Evolutionary conservation across 495 filamentous ascomycete species (phyloP).

Genomic region (Trichoderma erinaceum): DNA sequence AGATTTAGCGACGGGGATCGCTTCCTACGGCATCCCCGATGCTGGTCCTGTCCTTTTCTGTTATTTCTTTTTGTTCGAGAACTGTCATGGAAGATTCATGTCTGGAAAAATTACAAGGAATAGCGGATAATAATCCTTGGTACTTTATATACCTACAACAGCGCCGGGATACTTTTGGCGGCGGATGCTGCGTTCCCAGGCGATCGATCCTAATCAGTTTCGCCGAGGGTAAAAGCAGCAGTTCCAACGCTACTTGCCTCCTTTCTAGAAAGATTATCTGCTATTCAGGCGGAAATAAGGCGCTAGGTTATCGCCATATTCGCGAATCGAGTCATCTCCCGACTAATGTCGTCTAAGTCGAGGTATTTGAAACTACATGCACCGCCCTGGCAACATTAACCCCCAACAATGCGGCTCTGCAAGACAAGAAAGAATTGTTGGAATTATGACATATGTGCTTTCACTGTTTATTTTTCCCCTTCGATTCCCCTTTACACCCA

Average conservation of each 20-base stretch:
- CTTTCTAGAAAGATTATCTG: background rate
- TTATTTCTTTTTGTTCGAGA: background rate
- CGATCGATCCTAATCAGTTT: background rate
- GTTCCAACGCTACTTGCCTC: background rate
- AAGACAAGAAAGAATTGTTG: background rate
- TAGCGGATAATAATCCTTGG: background rate
- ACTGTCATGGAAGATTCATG: background rate
- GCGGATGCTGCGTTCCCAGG: background rate
- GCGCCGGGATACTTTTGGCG: background rate
- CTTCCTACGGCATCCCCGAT: slow-evolving; percentile 2
- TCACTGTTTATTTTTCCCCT: no score
- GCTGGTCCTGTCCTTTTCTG: background rate
- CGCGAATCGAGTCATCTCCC: background rate
- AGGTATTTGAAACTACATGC: background rate
- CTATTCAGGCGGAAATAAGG: background rate
- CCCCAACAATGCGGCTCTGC: slow-evolving; percentile 3
- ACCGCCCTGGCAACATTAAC: background rate
- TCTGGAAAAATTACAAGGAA: background rate
- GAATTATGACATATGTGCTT: no score
- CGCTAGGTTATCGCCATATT: background rate
- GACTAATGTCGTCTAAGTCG: background rate
- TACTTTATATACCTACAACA: background rate
- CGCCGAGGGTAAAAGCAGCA: background rate
- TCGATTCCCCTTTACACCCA: no score
- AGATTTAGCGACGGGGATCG: background rate